Evolutionary conservation across 1,139 yeast species (phyloP), one percentile per base, ranked within the genome.

Genomic region (Pichia sp.): DNA sequence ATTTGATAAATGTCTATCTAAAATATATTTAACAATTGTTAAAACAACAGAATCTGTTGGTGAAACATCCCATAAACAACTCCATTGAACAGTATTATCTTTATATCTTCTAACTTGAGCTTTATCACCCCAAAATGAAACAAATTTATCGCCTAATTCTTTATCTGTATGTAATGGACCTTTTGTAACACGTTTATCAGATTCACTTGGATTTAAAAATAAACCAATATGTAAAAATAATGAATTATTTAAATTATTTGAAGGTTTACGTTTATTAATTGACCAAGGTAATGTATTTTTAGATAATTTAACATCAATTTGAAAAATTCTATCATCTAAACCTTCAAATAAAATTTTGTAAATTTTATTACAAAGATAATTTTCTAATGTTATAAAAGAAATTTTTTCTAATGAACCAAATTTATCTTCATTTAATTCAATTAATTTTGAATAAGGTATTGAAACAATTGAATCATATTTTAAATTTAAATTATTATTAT

Each of bases 51-150:
- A 84, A 46, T 79, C 82, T 35, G 71, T 68, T 28, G 74, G 67
- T 11, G 44, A 41, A 4, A 47, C 37, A 8, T 74, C 69, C 97
- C 97, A 92, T 30, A 87, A 82, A 44, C 92, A 95, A 63, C 96
- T 84, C 64, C 92, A 94, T 51, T 79, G 81, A 51, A 94, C 87
- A 4, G 82, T 71, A 30, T 97, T 97, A 63, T 90, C 96, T 60
- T 82, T 83, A 67, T 90, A 94, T 61, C 95, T 77, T 68, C 99
- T 79, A 49, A 92, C 71, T 16, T 95, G 87, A 0, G 95, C 81
- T 55, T 78, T 82, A 12, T 74, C 41, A 4, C 97, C 97, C 99
- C 98, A 94, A 60, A 92, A 90, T 5, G 78, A 69, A 55, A 87
- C 77, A 67, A 94, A 92, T 45, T 74, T 71, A 30, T 74, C 80